Conservation (phyloP, 2,329 filamentous ascomycete species). For the Lecanosticta acicola region DNA sequence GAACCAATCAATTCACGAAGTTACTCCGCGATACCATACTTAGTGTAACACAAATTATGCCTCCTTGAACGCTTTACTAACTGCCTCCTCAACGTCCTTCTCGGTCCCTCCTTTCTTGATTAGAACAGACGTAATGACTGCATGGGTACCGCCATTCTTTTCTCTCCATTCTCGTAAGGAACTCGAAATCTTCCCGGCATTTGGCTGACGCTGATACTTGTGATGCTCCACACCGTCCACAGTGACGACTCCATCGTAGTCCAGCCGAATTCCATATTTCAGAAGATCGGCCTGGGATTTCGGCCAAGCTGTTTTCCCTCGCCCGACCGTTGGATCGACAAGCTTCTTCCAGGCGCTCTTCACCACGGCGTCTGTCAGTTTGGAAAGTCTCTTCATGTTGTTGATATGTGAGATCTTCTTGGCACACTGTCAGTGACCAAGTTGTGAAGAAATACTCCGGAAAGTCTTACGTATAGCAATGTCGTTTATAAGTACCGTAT, state of each 20-base stretch:
- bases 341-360: conserved; percentile 2
- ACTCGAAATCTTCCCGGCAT: conserved; percentile 17
- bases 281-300: background rate
- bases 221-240: conserved; percentile 3
- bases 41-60: too few species aligned
- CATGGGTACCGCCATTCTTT: conserved; percentile 29
- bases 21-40: too few species aligned
- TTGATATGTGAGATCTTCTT: too few species aligned
- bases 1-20: too few species aligned
- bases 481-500: too few species aligned
- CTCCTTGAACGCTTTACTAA: too few species aligned
- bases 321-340: conserved; percentile 1
- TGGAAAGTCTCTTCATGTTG: too few species aligned
- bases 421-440: too few species aligned
- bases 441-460: too few species aligned
- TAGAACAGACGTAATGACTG: conserved; percentile 23
- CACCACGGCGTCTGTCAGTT: conserved; percentile 3
- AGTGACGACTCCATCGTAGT: conserved; percentile 4
- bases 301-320: conserved; percentile 4
- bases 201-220: conserved; percentile 4
- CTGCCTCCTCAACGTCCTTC: conserved; percentile 16
- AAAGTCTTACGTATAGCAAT: too few species aligned
- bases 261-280: conserved; percentile 1
- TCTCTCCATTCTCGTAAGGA: conserved; percentile 26
- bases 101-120: conserved; percentile 24